phyloP scores from a whole-genome alignment of 176 grass and related monocot genomes.

The Saccharum spontaneum region DNA sequence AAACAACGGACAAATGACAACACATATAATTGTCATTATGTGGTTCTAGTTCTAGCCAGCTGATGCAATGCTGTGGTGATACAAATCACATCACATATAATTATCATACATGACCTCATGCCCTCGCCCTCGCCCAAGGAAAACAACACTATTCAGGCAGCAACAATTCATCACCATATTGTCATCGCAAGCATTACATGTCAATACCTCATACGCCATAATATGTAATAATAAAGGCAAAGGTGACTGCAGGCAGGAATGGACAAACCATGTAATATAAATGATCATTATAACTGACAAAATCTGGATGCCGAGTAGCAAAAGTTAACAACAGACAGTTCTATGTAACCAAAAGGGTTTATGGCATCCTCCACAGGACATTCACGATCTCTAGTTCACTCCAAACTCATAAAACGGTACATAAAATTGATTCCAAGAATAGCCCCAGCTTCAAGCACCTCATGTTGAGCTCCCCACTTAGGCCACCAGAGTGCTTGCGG shows the following conservation, averaged over 20 bases:
- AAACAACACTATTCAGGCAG: not conserved
- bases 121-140: no score
- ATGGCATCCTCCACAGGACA: conserved; percentile 22
- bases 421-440: conserved; percentile 12
- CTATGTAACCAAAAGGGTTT: conserved; percentile 24
- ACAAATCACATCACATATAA: no score
- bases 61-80: not conserved
- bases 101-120: no score
- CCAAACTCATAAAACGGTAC: conserved; percentile 39
- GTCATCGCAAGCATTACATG: not conserved
- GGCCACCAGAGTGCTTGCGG: conserved; percentile 73
- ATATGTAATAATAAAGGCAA: not conserved
- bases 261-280: conserved; percentile 5
- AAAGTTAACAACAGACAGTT: conserved; percentile 23
- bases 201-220: not conserved
- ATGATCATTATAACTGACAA: conserved; percentile 29
- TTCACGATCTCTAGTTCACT: conserved; percentile 20
- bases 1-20: not conserved
- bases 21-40: not conserved
- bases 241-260: not conserved
- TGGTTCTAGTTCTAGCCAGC: not conserved
- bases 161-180: not conserved
- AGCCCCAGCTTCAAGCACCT: conserved; percentile 19
- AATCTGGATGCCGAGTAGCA: conserved; percentile 38
- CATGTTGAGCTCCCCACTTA: conserved; percentile 32